A percentile compares a stretch with the other conserved stretches of the same genome.
Evolutionary conservation across 768 basidiomycete species (phyloP).

Genomic region (Suillus spraguei): DNA sequence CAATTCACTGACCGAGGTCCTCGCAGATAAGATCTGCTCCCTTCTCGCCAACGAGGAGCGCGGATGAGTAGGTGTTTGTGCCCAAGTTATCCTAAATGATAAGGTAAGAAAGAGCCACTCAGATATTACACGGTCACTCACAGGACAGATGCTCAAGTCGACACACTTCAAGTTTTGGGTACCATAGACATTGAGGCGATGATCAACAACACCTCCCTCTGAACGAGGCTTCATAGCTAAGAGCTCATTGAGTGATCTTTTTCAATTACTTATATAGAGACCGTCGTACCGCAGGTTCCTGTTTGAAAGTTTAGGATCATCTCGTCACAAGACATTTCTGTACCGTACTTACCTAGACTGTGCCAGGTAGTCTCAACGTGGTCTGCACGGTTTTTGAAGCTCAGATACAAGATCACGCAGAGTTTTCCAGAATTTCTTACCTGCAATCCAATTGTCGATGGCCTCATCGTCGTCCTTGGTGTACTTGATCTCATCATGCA

Average conservation of each 20-base stretch:
- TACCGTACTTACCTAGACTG: constrained; percentile 48
- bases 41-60: constrained; percentile 71
- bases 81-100: constrained; percentile 62
- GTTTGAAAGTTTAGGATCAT: neutral
- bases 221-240: constrained; percentile 68
- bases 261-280: constrained; percentile 43
- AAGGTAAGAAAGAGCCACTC: constrained; percentile 5
- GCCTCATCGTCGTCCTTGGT: constrained; percentile 68
- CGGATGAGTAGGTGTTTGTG: constrained; percentile 75
- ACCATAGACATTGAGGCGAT: constrained; percentile 63
- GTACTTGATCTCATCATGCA: constrained; percentile 69
- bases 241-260: constrained; percentile 8
- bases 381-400: constrained; percentile 28
- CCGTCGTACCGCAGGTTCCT: constrained; percentile 5
- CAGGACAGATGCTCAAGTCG: constrained; percentile 74
- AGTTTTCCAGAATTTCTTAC: neutral
- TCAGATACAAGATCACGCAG: constrained; percentile 3
- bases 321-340: constrained; percentile 16
- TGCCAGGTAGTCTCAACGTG: constrained; percentile 83
- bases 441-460: constrained; percentile 71
- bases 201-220: constrained; percentile 68
- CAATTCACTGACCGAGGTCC: constrained; percentile 53
- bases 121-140: constrained; percentile 31
- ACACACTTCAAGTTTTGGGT: constrained; percentile 68
- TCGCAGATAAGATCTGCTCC: constrained; percentile 61